These are phyloP conservation scores for Galerina marginata DNA, from an alignment of 768 basidiomycete species.

Conservation along the genomic window DNA sequence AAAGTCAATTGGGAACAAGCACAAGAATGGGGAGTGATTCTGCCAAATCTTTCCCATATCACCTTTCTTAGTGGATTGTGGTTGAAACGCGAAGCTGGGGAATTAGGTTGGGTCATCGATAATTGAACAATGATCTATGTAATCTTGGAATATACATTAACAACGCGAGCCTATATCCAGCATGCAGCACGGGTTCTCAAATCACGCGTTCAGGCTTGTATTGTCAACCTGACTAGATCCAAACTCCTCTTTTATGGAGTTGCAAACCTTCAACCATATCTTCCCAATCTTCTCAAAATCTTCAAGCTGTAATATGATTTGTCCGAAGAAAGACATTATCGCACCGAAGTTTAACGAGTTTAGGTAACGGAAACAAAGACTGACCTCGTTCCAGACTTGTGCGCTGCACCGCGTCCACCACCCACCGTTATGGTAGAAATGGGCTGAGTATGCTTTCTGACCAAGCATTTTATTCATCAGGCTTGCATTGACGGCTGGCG, in stretches of 20 bases:
- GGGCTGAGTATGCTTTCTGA: constrained; percentile 39
- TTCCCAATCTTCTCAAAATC: constrained; percentile 50
- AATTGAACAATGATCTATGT: too few species aligned
- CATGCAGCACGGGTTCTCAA: neutral
- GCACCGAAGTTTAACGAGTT: neutral
- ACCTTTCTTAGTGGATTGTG: too few species aligned
- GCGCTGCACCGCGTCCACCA: constrained; percentile 57
- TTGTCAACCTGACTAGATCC: neutral
- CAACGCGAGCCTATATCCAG: too few species aligned
- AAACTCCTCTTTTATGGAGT: constrained; percentile 36
- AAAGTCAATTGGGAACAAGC: too few species aligned
- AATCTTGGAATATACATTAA: too few species aligned
- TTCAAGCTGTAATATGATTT: constrained; percentile 32
- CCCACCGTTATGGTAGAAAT: constrained; percentile 41
- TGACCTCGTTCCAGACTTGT: constrained; percentile 53
- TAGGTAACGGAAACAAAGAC: constrained; percentile 4
- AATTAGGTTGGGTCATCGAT: too few species aligned
- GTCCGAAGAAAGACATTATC: neutral
- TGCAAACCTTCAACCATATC: constrained; percentile 39
- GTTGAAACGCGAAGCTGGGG: too few species aligned
- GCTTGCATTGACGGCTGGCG: constrained; percentile 31
- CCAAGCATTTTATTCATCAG: constrained; percentile 30
- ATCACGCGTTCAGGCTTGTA: neutral
- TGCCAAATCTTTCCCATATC: too few species aligned
- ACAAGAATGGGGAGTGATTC: too few species aligned